Evolutionary conservation across 177 flowering plant genomes (phyloP), one percentile per base, ranked within the genome.

Genomic region (Vitis hybrid): DNA sequence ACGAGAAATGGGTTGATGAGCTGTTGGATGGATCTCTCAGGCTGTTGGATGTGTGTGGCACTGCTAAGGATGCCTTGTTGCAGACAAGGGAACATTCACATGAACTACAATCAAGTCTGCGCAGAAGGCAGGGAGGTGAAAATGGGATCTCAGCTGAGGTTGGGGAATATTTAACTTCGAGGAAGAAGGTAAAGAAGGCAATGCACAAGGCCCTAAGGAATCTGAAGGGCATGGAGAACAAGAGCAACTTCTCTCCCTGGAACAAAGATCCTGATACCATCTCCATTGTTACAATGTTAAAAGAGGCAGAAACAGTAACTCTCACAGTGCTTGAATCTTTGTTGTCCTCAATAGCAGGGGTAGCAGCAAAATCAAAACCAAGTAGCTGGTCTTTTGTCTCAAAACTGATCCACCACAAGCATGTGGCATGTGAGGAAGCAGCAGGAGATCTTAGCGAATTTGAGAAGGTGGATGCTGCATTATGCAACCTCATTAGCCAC

Each of bases 31-130:
- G 73, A 20, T 76, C 79, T 66, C 74, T 80, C 9, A 65, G 68
- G 55, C 20, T 80, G 15, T 62, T 83, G 63, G 82, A 81, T 66
- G 65, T 69, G 9, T 75, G 86, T 55, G 68, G 72, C 20, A 69
- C 65, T 44, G 53, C 72, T 2, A 78, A 68, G 53, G 78, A 82
- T 62, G 54, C 64, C 7, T 52, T 80, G 50, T 38, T 54, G 15
- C 72, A 68, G 61, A 75, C 65, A 31, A 85, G 71, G 62, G 81
- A 78, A 47, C 15, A 31, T 44, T 62, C 65, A 7, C 79, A 79
- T 70, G 76, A 63, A 12, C 73, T 82, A 33, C 70, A 71, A 64
- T 85, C 83, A 2, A 50, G 68, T 9, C 52, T 81, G 1, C 67
- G 82, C 10, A 64, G 77, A 59, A 72, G 78, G 67, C 59, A 64